Evolutionary conservation across 176 grass and related monocot species (phyloP).

Genomic region (Oryza nivara): DNA sequence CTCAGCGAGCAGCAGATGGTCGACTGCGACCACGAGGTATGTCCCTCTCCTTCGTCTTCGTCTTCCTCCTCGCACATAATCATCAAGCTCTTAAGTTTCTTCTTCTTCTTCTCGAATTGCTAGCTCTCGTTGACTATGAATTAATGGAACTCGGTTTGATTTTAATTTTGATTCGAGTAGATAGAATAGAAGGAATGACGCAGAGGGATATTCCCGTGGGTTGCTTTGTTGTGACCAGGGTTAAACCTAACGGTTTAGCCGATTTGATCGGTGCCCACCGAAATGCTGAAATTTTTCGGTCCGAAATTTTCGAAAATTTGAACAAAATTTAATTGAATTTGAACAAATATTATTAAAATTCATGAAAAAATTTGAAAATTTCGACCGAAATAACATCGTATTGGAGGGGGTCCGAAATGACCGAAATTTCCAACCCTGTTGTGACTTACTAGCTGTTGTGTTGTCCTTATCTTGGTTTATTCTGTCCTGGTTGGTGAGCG

Average conservation of each 20-base stretch:
- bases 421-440: too few relatives aligned
- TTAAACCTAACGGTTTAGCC: too few relatives aligned
- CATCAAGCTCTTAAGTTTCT: too few relatives aligned
- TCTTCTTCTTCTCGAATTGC: neutral
- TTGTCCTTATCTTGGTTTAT: neutral
- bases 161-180: neutral
- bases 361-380: too few relatives aligned
- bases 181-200: neutral
- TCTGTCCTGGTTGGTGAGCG: neutral
- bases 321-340: too few relatives aligned
- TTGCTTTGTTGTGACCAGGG: neutral
- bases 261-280: too few relatives aligned
- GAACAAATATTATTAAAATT: too few relatives aligned
- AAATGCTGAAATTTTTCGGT: too few relatives aligned
- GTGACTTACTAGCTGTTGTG: neutral
- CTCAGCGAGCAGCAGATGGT: conserved; percentile 92
- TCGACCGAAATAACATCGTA: too few relatives aligned
- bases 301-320: too few relatives aligned
- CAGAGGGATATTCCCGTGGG: neutral
- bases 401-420: too few relatives aligned
- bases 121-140: neutral
- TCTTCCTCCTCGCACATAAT: neutral
- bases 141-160: neutral
- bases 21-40: conserved; percentile 88
- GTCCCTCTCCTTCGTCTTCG: neutral